Conservation (phyloP, 257 asterid species). For the Vinca minor region DNA sequence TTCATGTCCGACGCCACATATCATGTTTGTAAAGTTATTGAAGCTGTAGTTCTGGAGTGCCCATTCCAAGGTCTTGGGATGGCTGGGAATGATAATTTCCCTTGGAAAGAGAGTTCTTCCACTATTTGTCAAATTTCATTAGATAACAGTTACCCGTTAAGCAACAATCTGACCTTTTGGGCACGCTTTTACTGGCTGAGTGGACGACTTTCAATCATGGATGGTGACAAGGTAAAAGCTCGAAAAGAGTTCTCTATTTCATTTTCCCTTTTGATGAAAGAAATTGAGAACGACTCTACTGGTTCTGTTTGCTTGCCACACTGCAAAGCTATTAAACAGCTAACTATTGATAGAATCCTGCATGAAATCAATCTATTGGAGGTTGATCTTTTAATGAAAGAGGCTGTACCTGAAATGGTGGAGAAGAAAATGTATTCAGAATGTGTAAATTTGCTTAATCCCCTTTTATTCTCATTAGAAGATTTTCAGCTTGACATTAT, state of each 20-base stretch:
- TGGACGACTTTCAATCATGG: constrained; percentile 64
- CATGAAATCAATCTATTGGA: constrained; percentile 72
- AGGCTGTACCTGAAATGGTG: constrained; percentile 55
- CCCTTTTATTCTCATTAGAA: constrained; percentile 52
- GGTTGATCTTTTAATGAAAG: constrained; percentile 74
- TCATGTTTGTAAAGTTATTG: constrained; percentile 87
- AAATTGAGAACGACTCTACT: constrained; percentile 29
- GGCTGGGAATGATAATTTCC: constrained; percentile 23
- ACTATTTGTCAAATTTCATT: constrained; percentile 23
- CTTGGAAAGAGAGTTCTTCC: constrained; percentile 26
- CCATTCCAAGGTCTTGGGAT: constrained; percentile 39
- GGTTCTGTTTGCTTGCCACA: constrained; percentile 60
- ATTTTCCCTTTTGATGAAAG: constrained; percentile 50
- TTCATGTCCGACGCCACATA: constrained; percentile 70
- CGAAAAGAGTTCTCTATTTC: constrained; percentile 58
- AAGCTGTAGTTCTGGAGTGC: constrained; percentile 57
- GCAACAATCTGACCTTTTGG: constrained; percentile 62
- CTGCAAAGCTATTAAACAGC: constrained; percentile 55
- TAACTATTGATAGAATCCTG: constrained; percentile 55
- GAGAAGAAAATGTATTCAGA: constrained; percentile 65
- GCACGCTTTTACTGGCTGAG: constrained; percentile 89
- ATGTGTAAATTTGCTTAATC: constrained; percentile 62
- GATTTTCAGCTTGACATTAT: constrained; percentile 47
- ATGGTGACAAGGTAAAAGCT: constrained; percentile 71
- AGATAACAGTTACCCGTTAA: constrained; percentile 33